Evolutionary conservation across 1,284 basidiomycete genomes (phyloP), one percentile per base, ranked within the genome.

Genomic region (Fomitopsis palustris): DNA sequence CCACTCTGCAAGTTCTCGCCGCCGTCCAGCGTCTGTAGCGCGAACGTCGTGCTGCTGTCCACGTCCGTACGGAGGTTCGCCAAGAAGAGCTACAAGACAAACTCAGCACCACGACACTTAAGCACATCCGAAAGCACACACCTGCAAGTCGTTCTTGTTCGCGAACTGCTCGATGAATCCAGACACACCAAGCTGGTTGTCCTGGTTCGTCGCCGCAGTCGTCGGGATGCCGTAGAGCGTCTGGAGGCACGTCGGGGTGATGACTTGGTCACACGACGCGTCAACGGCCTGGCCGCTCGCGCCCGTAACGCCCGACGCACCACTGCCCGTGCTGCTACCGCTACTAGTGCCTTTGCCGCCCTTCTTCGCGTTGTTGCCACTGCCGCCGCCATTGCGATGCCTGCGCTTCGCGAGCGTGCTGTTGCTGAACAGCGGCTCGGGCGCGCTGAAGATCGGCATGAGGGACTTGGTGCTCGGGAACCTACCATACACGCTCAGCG

Each of bases 231-330:
- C 82, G 69, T 87, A 88, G 39, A 87, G 64, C 4, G 75, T 75
- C 58, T 78, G 71, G 57, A 88, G 67, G 67, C 85, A 87, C 2
- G 78, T 69, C n/a, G 84, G 84, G 0, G 85, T 86, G 56, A 86
- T 78, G 59, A 9, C 29, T 16, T 47, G 38, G 33, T 39, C 55
- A 49, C 19, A 37, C 25, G 54, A 61, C 17, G 37, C 59, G 54
- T 4, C 49, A 60, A 37, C 35, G 16, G 35, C 35, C n/a, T 55
- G 16, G 49, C 10, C 31, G 6, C 29, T 12, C 25, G 12, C 9
- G 12, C 35, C 35, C 35, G 35, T 37, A 14, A 37, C 35, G 35
- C 35, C 35, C 35, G 35, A 37, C 35, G 31, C 31, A 10, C 31
- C 31, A 10, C 31, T 10, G 35, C 35, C 35, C 10, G 35, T 9